phyloP scores from a whole-genome alignment of 306 rosid species.

The Mimosa pudica region DNA sequence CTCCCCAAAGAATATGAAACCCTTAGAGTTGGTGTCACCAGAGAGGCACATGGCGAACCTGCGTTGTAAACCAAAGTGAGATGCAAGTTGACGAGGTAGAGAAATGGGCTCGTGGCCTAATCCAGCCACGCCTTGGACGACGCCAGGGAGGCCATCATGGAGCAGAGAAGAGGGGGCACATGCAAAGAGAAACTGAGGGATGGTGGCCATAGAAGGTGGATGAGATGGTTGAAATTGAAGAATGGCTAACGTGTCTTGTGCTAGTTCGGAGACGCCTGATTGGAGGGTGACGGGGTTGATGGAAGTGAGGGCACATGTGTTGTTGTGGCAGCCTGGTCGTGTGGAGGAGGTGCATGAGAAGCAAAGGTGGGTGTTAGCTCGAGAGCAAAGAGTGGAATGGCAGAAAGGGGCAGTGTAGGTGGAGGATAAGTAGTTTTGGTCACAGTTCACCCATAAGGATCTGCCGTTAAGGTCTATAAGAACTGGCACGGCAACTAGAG shows the following conservation, averaged over 20 bases:
- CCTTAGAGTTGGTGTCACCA: constrained; percentile 6
- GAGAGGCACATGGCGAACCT: constrained; percentile 56
- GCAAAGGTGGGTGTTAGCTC: constrained; percentile 47
- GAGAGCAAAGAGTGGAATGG: constrained; percentile 55
- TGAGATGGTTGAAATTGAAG: constrained; percentile 22
- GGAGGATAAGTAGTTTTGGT: constrained; percentile 40
- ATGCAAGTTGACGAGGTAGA: constrained; percentile 47
- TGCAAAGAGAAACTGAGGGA: constrained; percentile 57
- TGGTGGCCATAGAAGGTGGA: constrained; percentile 21
- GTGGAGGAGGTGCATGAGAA: constrained; percentile 34
- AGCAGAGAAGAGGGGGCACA: constrained; percentile 54
- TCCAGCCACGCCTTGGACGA: constrained; percentile 47
- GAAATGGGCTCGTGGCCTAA: constrained; percentile 52
- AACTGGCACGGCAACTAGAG: constrained; percentile 33
- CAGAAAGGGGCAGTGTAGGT: constrained; percentile 53
- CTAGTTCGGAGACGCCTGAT: constrained; percentile 46
- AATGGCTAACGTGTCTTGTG: constrained; percentile 49
- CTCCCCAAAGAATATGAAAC: constrained; percentile 50
- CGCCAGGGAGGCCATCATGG: constrained; percentile 46
- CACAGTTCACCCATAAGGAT: constrained; percentile 52
- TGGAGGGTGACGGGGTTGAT: constrained; percentile 52
- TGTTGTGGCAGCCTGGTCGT: constrained; percentile 54
- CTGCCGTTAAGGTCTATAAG: constrained; percentile 52
- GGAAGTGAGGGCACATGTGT: constrained; percentile 47
- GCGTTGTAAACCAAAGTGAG: constrained; percentile 49